phyloP scores from a whole-genome alignment of 768 basidiomycete species.

The Termitomyces titanicus region DNA sequence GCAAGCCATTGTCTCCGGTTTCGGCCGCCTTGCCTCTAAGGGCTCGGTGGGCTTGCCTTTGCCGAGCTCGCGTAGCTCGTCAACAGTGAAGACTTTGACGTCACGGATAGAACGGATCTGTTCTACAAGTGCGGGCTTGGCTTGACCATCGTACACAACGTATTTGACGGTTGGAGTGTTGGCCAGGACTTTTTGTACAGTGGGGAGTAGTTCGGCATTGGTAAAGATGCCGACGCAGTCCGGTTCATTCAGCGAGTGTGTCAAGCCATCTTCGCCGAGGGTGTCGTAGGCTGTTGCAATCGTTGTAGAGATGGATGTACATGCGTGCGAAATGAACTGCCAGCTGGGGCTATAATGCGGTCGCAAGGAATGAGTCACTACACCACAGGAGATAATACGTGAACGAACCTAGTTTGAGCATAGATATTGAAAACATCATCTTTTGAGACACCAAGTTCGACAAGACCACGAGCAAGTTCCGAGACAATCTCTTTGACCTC shows the following conservation, averaged over 20 bases:
- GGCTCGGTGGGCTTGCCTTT: slow-evolving; percentile 47
- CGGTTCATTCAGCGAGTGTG: slow-evolving; percentile 85
- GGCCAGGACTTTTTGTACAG: slow-evolving; percentile 64
- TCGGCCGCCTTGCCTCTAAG: slow-evolving; percentile 45
- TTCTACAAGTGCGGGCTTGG: slow-evolving; percentile 49
- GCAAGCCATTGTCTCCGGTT: slow-evolving; percentile 39
- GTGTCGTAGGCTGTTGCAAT: slow-evolving; percentile 98
- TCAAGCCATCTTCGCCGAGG: slow-evolving; percentile 82
- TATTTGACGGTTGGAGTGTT: slow-evolving; percentile 73
- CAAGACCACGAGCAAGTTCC: slow-evolving; percentile 67
- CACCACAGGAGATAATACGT: not conserved
- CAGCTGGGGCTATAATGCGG: slow-evolving; percentile 61
- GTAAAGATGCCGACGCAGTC: slow-evolving; percentile 84
- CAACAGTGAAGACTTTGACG: slow-evolving; percentile 60
- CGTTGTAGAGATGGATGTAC: slow-evolving; percentile 69
- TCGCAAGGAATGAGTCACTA: slow-evolving; percentile 7
- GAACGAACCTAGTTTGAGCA: slow-evolving; percentile 70
- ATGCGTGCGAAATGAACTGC: slow-evolving; percentile 86
- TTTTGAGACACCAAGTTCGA: slow-evolving; percentile 64
- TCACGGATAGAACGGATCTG: slow-evolving; percentile 54
- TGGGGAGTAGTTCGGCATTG: slow-evolving; percentile 85
- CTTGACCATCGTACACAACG: slow-evolving; percentile 84
- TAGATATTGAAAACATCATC: slow-evolving; percentile 89
- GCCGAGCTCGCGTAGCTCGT: slow-evolving; percentile 71
- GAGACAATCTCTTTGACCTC: slow-evolving; percentile 64